Percentiles rank a stretch among this genome's conserved stretches.
Evolutionary conservation across 495 filamentous ascomycete genomes (phyloP).

Genomic region (Penicillium canescens): DNA sequence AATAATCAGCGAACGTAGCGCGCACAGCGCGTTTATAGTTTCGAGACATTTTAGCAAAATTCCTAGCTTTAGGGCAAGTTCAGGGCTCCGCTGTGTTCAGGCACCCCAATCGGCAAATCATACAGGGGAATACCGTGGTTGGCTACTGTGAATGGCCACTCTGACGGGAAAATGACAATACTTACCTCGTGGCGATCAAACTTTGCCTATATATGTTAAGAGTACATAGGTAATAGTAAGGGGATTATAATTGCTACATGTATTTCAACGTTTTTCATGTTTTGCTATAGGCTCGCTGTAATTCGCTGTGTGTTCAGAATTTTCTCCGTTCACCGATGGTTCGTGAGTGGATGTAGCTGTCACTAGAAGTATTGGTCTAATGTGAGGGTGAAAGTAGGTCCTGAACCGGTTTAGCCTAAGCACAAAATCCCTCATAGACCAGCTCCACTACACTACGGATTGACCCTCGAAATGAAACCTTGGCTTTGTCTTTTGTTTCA

Average conservation of each 20-base stretch:
- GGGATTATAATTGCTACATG: not conserved
- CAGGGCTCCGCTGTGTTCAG: constrained; percentile 4
- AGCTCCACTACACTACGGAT: constrained; percentile 18
- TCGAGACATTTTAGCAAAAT: not conserved
- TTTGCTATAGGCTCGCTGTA: too few species aligned
- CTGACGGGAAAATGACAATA: not conserved
- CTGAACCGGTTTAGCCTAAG: constrained; percentile 23
- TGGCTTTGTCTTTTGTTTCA: not conserved
- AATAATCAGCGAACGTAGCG: constrained; percentile 11
- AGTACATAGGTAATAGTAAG: not conserved
- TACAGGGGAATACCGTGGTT: not conserved
- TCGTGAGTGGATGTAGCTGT: not conserved
- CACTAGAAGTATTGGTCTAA: constrained; percentile 1
- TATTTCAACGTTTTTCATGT: too few species aligned
- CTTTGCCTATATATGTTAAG: not conserved
- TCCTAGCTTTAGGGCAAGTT: constrained; percentile 1
- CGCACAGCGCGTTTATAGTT: constrained; percentile 28
- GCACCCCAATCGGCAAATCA: constrained; percentile 3
- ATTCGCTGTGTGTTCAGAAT: not conserved
- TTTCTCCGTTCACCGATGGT: constrained; percentile 7
- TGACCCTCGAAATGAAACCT: constrained; percentile 11
- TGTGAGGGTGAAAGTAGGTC: constrained; percentile 2
- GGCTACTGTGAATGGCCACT: not conserved
- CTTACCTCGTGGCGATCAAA: not conserved
- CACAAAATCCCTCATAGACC: constrained; percentile 36